These are phyloP conservation scores for Calonectria pteridis DNA, from an alignment of 2,329 filamentous ascomycete species.

Conservation along the genomic window DNA sequence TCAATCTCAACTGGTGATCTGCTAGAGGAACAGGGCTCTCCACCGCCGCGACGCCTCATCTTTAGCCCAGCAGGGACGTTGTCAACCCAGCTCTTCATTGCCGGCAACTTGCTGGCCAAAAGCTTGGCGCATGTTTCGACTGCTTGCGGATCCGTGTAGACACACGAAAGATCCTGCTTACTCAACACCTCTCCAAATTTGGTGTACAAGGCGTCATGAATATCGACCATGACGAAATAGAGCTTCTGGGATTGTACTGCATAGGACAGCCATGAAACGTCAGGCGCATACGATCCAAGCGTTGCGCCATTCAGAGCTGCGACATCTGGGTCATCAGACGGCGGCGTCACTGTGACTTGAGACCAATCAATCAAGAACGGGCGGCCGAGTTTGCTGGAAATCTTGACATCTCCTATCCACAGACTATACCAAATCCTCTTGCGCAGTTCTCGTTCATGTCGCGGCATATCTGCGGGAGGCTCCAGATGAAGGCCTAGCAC, in stretches of 20 bases:
- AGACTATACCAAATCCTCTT: constrained; percentile 66
- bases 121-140: constrained; percentile 34
- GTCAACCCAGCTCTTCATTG: constrained; percentile 43
- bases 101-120: constrained; percentile 44
- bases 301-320: constrained; percentile 28
- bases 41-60: constrained; percentile 46
- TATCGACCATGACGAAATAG: constrained; percentile 30
- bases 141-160: constrained; percentile 34
- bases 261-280: constrained; percentile 42
- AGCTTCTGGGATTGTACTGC: constrained; percentile 28
- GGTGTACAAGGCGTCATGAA: constrained; percentile 48
- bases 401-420: constrained; percentile 62
- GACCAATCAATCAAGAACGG: constrained; percentile 53
- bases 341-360: constrained; percentile 51
- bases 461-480: constrained; percentile 51
- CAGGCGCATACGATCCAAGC: constrained; percentile 27
- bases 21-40: constrained; percentile 51
- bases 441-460: constrained; percentile 55
- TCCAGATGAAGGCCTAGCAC: constrained; percentile 63
- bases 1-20: constrained; percentile 41
- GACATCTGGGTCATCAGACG: constrained; percentile 37
- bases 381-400: constrained; percentile 60
- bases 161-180: constrained; percentile 4
- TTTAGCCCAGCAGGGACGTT: constrained; percentile 53
- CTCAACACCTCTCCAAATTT: constrained; percentile 31